Evolutionary conservation across 2,329 filamentous ascomycete genomes (phyloP), one percentile per base, ranked within the genome.

Genomic region (Talaromyces sp.): DNA sequence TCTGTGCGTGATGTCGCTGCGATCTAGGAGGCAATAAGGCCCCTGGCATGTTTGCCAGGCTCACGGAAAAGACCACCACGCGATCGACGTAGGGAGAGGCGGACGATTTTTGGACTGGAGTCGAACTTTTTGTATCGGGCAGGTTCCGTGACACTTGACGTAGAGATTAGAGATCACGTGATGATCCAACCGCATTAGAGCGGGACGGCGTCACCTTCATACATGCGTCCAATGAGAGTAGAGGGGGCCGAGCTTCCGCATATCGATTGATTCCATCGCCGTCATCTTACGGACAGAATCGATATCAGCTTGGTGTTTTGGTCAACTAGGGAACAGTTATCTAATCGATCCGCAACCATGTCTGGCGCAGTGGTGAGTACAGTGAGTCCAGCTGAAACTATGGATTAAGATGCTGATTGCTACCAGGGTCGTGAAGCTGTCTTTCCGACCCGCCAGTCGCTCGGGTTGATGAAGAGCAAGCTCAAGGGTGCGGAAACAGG

Each of bases 381-480:
- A 22, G 6, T 62, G 64, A 61, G 57, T 28, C 50, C 53, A 57
- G 40, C 10, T 35, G 56, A 57, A 63, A 55, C 39, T 61, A n/a
- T 64, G 46, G 13, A 41, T 36, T 61, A 45, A 59, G 52, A 64
- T 35, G 66, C 63, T 61, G 21, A 60, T 58, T 55, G 63, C 64
- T 62, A 61, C 68, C 74, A 96, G 92, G 91, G 93, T 75, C 86
- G 94, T 75, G 94, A 99, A 79, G 84, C 92, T 70, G 93, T 99
- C 78, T 99, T 99, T 78, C 90, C 94, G 69, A 99, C 94, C 72
- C 90, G 94, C 70, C 94, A 99, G 81, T 96, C 91, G 74, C 81
- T 99, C 77, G 92, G 91, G 64, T 77, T 95, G 72, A 99, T 99
- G 93, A 97, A 97, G 79, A 86, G 88, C 65, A 99, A 99, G 82